Conservation (phyloP, 768 basidiomycete species). For the Cyathus striatus region DNA sequence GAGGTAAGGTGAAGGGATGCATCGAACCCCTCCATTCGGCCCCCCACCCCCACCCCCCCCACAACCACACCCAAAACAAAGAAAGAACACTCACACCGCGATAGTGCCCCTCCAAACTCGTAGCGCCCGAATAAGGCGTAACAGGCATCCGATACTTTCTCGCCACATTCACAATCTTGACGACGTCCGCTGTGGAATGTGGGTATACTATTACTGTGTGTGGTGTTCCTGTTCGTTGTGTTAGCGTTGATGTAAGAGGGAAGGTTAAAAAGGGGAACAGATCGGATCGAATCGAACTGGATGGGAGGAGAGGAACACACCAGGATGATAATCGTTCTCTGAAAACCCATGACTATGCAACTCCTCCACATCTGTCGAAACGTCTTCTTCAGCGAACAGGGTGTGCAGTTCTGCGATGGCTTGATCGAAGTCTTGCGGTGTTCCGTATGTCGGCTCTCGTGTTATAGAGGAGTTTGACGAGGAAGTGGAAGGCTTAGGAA, state of each 20-base stretch:
- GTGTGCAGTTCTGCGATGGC: conserved; percentile 46
- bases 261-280: background rate
- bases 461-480: too few relatives aligned
- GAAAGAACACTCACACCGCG: conserved; percentile 41
- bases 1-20: too few relatives aligned
- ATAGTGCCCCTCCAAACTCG: conserved; percentile 76
- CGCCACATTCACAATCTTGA: conserved; percentile 71
- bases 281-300: background rate
- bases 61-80: background rate
- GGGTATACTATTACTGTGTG: conserved; percentile 67
- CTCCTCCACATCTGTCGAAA: conserved; percentile 49
- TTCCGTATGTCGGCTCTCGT: conserved; percentile 46
- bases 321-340: conserved; percentile 43
- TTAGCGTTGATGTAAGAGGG: background rate
- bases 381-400: conserved; percentile 30
- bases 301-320: conserved; percentile 24
- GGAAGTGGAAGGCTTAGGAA: too few relatives aligned
- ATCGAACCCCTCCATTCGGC: too few relatives aligned
- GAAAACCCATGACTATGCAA: conserved; percentile 53
- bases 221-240: conserved; percentile 22
- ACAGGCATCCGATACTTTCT: conserved; percentile 74
- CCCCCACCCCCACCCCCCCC: too few relatives aligned
- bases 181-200: conserved; percentile 73
- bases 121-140: conserved; percentile 76
- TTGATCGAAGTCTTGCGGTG: conserved; percentile 43